These are phyloP conservation scores for Fusarium oxysporum DNA, from an alignment of 2,329 filamentous ascomycete species.

Conservation along the genomic window DNA sequence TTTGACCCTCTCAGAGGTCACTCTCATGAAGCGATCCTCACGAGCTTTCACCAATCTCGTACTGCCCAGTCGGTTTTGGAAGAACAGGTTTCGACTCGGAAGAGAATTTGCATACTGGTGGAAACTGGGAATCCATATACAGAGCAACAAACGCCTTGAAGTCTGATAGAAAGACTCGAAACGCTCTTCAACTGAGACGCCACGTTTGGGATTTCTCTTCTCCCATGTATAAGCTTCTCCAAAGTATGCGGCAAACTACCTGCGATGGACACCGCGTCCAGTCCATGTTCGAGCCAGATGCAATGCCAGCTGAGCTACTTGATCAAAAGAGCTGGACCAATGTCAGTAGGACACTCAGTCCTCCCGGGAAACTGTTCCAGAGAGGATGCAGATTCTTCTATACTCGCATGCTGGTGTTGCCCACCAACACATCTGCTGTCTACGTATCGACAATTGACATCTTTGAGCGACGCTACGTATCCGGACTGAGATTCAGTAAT, in stretches of 20 bases:
- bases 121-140: background rate
- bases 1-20: background rate
- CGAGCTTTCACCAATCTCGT: background rate
- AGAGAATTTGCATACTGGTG: background rate
- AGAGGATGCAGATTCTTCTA: background rate
- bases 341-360: background rate
- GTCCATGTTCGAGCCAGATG: background rate
- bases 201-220: background rate
- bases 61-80: background rate
- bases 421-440: background rate
- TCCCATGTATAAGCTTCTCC: background rate
- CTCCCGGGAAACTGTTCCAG: background rate
- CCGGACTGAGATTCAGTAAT: background rate
- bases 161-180: background rate
- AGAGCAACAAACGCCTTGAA: background rate
- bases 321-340: background rate
- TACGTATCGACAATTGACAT: background rate
- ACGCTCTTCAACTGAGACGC: background rate
- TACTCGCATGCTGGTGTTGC: background rate
- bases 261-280: background rate
- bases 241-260: background rate
- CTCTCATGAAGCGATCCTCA: background rate
- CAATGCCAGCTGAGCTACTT: background rate
- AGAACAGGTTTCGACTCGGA: background rate
- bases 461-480: background rate